Base-by-base conservation (phyloP, 768 basidiomycete genomes). In the Pleurotus eryngii region DNA sequence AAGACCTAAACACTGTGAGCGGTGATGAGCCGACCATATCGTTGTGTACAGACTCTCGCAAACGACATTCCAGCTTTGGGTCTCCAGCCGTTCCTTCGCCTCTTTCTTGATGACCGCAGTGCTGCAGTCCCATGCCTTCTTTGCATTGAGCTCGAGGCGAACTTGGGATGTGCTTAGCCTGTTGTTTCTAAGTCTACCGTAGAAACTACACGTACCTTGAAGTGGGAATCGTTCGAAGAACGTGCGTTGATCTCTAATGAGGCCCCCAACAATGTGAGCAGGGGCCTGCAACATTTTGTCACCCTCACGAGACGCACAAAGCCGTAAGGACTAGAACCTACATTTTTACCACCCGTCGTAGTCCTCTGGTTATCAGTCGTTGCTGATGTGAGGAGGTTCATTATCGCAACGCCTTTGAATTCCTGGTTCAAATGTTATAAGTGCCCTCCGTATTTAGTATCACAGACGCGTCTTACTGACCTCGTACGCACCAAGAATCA, bases 161-260 rank as follows among this genome's bases (percentile, higher is more conserved):
- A 48, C 46, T 48, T n/a, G 8, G 2, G 43, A 11, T 17, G 20
- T n/a, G 4, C 20, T 22, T 8, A 15, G 7, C 17, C 43, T 11
- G 43, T 17, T 7, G 12, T 17, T 7, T n/a, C 3, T 17, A 2
- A 17, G 8, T 15, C 7, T n/a, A 7, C 5, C 20, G 5, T 17
- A 11, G 43, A 45, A 45, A 45, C 9, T 11, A 15, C 14, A 45
- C 43, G n/a, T 15, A 48, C 46, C 24, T 48, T 48, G 46, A 24
- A 18, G 12, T 37, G 30, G 20, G n/a, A 51, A 37, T n/a, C 12
- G 22, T 37, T 18, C 17, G 22, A 51, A 15, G 30, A 51, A 51
- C 7, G 26, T 51, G 1, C 15, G 50, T 15, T n/a, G 30, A 26
- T 80, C 77, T 14, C 70, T 65, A 46, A 78, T 64, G 15, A 78